phyloP scores from a whole-genome alignment of 352 stramenopile genomes.

The Phytophthora hibernalis region DNA sequence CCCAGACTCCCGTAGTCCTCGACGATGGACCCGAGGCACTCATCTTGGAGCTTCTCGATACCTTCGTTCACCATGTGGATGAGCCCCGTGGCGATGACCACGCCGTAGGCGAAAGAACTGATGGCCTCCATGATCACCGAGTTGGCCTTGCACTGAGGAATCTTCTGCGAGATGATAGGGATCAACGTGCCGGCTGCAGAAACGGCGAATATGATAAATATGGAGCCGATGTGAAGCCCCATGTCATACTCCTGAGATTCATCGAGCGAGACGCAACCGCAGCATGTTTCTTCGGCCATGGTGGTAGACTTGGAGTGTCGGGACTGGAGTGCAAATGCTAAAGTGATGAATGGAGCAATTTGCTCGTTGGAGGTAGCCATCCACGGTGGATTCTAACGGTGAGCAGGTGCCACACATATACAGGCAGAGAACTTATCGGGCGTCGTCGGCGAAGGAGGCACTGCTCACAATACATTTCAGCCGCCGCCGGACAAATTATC shows the following conservation, averaged over 20 bases:
- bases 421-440: neutral
- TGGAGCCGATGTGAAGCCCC: conserved; percentile 50
- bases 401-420: too few species aligned
- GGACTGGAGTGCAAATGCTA: conserved; percentile 11
- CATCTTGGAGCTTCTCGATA: conserved; percentile 59
- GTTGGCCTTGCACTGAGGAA: conserved; percentile 43
- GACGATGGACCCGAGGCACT: conserved; percentile 57
- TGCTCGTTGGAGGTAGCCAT: neutral
- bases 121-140: conserved; percentile 59
- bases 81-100: conserved; percentile 63
- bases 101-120: conserved; percentile 67
- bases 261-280: conserved; percentile 46
- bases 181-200: conserved; percentile 51
- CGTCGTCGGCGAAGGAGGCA: conserved; percentile 9
- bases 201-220: conserved; percentile 68
- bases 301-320: conserved; percentile 27
- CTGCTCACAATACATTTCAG: neutral
- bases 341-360: conserved; percentile 6
- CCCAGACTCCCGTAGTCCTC: conserved; percentile 63
- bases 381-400: too few species aligned
- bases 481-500: conserved; percentile 2
- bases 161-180: conserved; percentile 52
- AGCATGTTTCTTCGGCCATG: conserved; percentile 52
- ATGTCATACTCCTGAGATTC: conserved; percentile 55
- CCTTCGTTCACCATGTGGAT: conserved; percentile 82